Conservation (phyloP, 495 filamentous ascomycete species). For the Chaetomidium leptoderma region DNA sequence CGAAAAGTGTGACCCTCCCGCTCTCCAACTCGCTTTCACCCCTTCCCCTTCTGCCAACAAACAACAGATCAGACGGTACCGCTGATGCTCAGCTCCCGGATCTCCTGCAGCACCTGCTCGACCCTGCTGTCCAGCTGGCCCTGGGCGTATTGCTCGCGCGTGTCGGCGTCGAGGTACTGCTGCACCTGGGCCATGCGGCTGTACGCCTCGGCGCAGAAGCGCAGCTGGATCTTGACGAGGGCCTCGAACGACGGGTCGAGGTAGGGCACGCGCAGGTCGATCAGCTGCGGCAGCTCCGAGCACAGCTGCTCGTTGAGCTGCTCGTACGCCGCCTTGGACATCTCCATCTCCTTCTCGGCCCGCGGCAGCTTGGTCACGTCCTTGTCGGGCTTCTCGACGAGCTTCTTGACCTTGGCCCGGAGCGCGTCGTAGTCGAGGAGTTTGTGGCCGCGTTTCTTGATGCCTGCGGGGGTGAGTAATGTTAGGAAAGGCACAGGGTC, state of each 20-base stretch:
- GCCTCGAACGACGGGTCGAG: slow-evolving; percentile 96
- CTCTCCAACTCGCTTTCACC: background rate
- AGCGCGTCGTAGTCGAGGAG: slow-evolving; percentile 96
- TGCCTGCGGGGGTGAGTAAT: no score
- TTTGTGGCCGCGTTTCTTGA: slow-evolving; percentile 98
- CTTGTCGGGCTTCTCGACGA: slow-evolving; percentile 98
- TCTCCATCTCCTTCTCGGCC: slow-evolving; percentile 88
- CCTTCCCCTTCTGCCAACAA: background rate
- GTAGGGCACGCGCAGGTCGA: slow-evolving; percentile 94
- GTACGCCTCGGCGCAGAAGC: slow-evolving; percentile 97
- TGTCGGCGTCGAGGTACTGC: slow-evolving; percentile 96
- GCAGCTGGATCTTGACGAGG: slow-evolving; percentile 94
- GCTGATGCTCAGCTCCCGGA: slow-evolving; percentile 89
- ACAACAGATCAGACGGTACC: slow-evolving; percentile 47
- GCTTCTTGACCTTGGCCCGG: slow-evolving; percentile 90
- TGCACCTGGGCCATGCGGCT: slow-evolving; percentile 97
- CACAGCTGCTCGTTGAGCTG: slow-evolving; percentile 93
- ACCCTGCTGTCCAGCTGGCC: slow-evolving; percentile 88
- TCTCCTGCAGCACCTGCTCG: slow-evolving; percentile 95
- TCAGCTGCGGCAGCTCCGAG: slow-evolving; percentile 90
- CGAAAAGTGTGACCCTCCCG: background rate
- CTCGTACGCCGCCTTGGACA: slow-evolving; percentile 90
- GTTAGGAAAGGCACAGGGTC: background rate
- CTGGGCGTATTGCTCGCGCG: slow-evolving; percentile 90
- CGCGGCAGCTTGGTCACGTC: slow-evolving; percentile 91